phyloP scores from a whole-genome alignment of 1,284 basidiomycete species.

The Sanghuangporus weigelae region DNA sequence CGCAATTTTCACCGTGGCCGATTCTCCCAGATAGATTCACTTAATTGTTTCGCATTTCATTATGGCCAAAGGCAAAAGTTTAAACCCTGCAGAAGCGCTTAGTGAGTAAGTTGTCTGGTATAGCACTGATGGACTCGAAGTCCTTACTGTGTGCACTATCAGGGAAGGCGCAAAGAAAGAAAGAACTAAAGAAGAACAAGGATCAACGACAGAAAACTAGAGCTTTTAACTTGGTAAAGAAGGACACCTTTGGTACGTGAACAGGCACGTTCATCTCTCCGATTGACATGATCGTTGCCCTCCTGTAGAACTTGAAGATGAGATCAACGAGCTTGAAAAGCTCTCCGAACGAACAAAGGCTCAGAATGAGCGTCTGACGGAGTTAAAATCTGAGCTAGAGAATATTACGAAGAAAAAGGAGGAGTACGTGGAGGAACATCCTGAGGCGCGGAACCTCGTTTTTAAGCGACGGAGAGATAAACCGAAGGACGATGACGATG shows the following conservation, averaged over 20 bases:
- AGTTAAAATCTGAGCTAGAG: slow-evolving; percentile 73
- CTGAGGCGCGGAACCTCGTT: slow-evolving; percentile 79
- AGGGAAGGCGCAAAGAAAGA: slow-evolving; percentile 86
- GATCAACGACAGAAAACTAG: slow-evolving; percentile 69
- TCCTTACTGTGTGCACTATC: slow-evolving; percentile 10
- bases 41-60: slow-evolving; percentile 18
- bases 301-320: slow-evolving; percentile 61
- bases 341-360: slow-evolving; percentile 36
- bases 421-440: slow-evolving; percentile 87
- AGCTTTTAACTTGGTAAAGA: slow-evolving; percentile 82
- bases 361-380: slow-evolving; percentile 52
- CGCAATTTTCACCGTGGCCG: too few species aligned
- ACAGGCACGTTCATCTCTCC: not conserved
- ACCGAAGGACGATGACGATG: slow-evolving; percentile 36
- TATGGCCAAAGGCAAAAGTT: slow-evolving; percentile 79
- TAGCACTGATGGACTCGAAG: slow-evolving; percentile 1
- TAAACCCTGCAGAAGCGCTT: slow-evolving; percentile 83
- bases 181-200: slow-evolving; percentile 94
- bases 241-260: slow-evolving; percentile 70
- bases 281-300: not conserved
- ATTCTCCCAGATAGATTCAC: too few species aligned
- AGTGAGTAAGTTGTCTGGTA: slow-evolving; percentile 40
- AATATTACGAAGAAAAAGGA: slow-evolving; percentile 82
- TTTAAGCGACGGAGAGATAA: slow-evolving; percentile 50
- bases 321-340: slow-evolving; percentile 59